Conservation (phyloP, 805 yeast species). For the Saccharomyces kudriavzevii region DNA sequence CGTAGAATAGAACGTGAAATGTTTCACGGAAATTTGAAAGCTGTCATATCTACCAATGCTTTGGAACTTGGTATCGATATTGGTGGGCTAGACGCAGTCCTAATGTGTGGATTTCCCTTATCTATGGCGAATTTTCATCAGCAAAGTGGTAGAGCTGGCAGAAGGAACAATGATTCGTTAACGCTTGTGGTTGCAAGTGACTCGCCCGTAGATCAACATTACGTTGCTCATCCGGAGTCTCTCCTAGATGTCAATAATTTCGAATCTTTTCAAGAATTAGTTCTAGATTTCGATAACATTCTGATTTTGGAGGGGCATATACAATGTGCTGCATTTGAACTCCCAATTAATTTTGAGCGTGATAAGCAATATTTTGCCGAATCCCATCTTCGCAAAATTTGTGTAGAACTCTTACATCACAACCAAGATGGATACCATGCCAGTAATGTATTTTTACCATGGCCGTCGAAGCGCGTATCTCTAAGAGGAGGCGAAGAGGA, state of each 20-base stretch:
- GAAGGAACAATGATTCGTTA: constrained; percentile 76
- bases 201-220: constrained; percentile 81
- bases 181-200: constrained; percentile 78
- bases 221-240: constrained; percentile 44
- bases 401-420: constrained; percentile 34
- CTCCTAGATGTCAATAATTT: constrained; percentile 35
- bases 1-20: constrained; percentile 80
- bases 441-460: constrained; percentile 56
- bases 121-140: constrained; percentile 85
- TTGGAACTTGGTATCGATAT: constrained; percentile 92
- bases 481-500: constrained; percentile 79
- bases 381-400: constrained; percentile 27
- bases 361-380: constrained; percentile 51
- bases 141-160: constrained; percentile 95
- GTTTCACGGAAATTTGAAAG: constrained; percentile 79
- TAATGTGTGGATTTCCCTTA: constrained; percentile 87
- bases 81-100: constrained; percentile 83
- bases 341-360: constrained; percentile 48
- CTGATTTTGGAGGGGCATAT: constrained; percentile 71
- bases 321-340: constrained; percentile 90
- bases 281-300: constrained; percentile 52
- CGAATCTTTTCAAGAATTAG: constrained; percentile 50
- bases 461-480: constrained; percentile 72
- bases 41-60: constrained; percentile 91
- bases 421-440: constrained; percentile 46